These are phyloP conservation scores for Spongospora subterranea DNA, from an alignment of 208 protist species.

Conservation along the genomic window DNA sequence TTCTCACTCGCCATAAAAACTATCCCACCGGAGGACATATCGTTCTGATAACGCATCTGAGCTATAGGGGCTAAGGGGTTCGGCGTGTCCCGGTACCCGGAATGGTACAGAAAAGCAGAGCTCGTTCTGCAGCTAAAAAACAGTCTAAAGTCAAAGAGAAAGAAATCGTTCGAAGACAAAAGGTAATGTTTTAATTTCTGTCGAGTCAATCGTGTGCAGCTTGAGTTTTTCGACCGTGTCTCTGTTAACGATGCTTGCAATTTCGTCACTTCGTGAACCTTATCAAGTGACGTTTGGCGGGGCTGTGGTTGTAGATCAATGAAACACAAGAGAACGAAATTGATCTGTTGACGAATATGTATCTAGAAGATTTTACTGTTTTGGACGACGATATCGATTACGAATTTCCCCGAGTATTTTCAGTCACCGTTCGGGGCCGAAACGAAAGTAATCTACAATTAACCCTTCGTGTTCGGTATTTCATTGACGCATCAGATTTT, in stretches of 20 bases:
- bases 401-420: constrained; percentile 6
- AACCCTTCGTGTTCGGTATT: neutral
- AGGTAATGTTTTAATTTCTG: neutral
- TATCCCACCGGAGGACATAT: no score
- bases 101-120: constrained; percentile 8
- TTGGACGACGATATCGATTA: constrained; percentile 16
- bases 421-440: neutral
- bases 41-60: no score
- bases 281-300: no score
- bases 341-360: constrained; percentile 41
- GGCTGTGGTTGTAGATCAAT: neutral
- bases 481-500: neutral
- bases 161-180: neutral
- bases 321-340: constrained; percentile 30
- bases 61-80: no score
- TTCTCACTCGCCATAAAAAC: no score
- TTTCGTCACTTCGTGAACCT: no score
- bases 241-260: neutral
- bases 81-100: no score
- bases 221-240: no score
- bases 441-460: neutral
- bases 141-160: neutral
- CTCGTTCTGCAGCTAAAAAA: neutral
- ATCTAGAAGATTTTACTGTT: constrained; percentile 23
- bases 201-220: neutral